These are phyloP conservation scores for Patellifolia procumbens DNA, from an alignment of 179 eudicot genomes.

Conservation along the genomic window DNA sequence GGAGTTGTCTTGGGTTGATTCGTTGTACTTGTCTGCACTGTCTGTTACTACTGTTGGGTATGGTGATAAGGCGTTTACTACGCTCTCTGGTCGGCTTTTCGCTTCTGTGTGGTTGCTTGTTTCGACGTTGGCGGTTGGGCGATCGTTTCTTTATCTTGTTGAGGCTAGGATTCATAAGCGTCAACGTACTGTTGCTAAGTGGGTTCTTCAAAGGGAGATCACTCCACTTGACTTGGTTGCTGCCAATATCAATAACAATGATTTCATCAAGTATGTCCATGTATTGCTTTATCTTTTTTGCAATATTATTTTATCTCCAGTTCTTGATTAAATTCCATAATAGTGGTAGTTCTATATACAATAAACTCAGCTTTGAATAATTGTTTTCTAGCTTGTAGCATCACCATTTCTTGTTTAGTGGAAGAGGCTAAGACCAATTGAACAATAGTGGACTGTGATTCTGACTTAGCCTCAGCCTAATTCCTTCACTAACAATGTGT, in stretches of 20 bases:
- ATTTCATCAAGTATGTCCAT: conserved; percentile 47
- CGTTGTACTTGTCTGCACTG: conserved; percentile 54
- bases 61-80: conserved; percentile 59
- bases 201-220: conserved; percentile 56
- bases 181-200: conserved; percentile 51
- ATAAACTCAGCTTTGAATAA: too few species aligned
- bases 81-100: conserved; percentile 50
- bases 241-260: conserved; percentile 57
- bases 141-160: conserved; percentile 59
- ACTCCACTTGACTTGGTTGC: conserved; percentile 57
- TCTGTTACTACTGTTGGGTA: conserved; percentile 75
- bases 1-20: conserved; percentile 46
- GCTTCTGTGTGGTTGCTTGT: conserved; percentile 64
- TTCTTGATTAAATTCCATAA: too few species aligned
- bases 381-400: too few species aligned
- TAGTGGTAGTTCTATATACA: too few species aligned
- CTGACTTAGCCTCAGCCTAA: too few species aligned
- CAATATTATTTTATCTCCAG: neutral
- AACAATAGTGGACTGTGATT: too few species aligned
- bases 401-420: too few species aligned
- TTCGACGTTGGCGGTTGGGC: conserved; percentile 60
- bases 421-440: too few species aligned
- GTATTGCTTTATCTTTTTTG: neutral
- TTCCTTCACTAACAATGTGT: too few species aligned
- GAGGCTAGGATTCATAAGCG: conserved; percentile 69